Evolutionary conservation across 345 rosid genomes (phyloP).

Genomic region (Gynandropsis gynandra): DNA sequence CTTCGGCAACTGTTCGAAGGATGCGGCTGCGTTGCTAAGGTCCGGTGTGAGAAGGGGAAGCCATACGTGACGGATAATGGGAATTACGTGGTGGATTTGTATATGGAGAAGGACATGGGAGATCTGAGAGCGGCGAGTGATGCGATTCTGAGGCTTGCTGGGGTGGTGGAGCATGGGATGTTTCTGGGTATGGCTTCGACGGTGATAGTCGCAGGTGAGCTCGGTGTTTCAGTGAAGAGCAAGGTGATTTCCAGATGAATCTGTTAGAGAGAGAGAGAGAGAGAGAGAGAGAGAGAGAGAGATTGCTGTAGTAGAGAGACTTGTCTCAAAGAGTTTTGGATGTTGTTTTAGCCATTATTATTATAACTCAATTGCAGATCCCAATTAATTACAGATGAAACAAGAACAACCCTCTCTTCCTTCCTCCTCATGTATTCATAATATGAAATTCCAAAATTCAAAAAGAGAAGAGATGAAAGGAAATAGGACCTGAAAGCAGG

Average conservation of each 20-base stretch:
- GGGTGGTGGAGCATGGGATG: slow-evolving; percentile 76
- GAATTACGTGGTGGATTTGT: slow-evolving; percentile 64
- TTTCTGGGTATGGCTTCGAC: slow-evolving; percentile 74
- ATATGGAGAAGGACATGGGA: slow-evolving; percentile 52
- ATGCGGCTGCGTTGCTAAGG: slow-evolving; percentile 46
- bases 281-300: not conserved
- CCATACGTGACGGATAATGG: slow-evolving; percentile 59
- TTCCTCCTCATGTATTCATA: slow-evolving; percentile 2
- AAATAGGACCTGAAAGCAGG: slow-evolving; percentile 15
- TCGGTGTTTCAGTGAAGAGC: slow-evolving; percentile 41
- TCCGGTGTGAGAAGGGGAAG: slow-evolving; percentile 20
- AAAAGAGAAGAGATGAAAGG: not conserved
- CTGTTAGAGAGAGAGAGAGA: not conserved
- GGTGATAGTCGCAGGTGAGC: slow-evolving; percentile 66
- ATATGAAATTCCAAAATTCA: slow-evolving; percentile 17
- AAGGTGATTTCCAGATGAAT: slow-evolving; percentile 11
- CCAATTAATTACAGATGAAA: no score
- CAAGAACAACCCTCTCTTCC: no score
- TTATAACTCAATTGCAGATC: no score
- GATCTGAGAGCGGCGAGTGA: slow-evolving; percentile 60
- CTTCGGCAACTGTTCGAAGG: slow-evolving; percentile 38
- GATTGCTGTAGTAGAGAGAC: not conserved
- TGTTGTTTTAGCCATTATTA: no score
- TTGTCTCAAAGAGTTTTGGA: not conserved
- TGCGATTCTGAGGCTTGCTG: slow-evolving; percentile 50